phyloP scores from a whole-genome alignment of 495 filamentous ascomycete species.

The Evernia prunastri region DNA sequence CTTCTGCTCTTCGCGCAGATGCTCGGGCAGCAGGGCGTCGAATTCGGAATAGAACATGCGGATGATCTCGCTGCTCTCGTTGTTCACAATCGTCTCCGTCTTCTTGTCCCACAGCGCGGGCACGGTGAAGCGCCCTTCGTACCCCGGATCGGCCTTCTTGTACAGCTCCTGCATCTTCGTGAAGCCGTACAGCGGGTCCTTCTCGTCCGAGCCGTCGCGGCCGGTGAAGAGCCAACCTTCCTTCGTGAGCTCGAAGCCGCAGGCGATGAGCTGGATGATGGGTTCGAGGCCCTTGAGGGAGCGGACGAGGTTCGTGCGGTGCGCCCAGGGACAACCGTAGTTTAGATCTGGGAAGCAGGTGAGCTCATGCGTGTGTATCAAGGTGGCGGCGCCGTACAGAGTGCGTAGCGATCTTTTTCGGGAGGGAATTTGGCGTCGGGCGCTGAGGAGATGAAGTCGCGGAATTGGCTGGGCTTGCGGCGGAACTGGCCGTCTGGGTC shows the following conservation, averaged over 20 bases:
- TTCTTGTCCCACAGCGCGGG: conserved; percentile 74
- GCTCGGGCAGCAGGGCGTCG: conserved; percentile 49
- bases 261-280: conserved; percentile 60
- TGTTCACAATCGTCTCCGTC: conserved; percentile 66
- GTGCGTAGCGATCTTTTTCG: conserved; percentile 69
- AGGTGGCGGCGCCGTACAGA: too few relatives aligned
- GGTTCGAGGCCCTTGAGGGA: conserved; percentile 74
- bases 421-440: conserved; percentile 59
- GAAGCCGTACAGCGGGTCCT: conserved; percentile 60
- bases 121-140: conserved; percentile 71
- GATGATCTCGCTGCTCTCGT: conserved; percentile 81
- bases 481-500: conserved; percentile 48
- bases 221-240: conserved; percentile 72
- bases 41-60: conserved; percentile 59
- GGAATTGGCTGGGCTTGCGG: conserved; percentile 43
- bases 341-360: too few relatives aligned
- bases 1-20: conserved; percentile 40
- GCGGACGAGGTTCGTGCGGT: conserved; percentile 65
- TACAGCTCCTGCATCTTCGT: conserved; percentile 65
- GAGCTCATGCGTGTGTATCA: too few relatives aligned
- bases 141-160: conserved; percentile 58
- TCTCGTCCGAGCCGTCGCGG: conserved; percentile 45
- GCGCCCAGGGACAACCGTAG: conserved; percentile 77
- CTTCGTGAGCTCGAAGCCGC: conserved; percentile 60
- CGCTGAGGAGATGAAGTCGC: conserved; percentile 45